Evolutionary conservation across 306 rosid species (phyloP).

Genomic region (Hippophae gyantsensis): DNA sequence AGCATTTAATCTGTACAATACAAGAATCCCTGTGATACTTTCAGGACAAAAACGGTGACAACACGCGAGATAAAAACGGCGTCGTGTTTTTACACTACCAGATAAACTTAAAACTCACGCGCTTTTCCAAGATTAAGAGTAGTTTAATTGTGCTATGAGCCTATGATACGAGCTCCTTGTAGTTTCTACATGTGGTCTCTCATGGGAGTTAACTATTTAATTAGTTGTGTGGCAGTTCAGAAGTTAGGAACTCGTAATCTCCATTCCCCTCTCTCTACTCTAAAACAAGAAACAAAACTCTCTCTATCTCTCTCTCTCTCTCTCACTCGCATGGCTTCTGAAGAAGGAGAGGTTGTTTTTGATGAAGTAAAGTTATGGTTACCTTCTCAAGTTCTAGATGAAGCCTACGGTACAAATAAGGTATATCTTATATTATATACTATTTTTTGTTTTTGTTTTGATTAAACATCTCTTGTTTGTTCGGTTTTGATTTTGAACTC

Average conservation of each 20-base stretch:
- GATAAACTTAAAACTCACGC: no score
- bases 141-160: no score
- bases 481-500: no score
- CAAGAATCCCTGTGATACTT: not conserved
- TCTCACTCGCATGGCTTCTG: slow-evolving; percentile 12
- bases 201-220: slow-evolving; percentile 16
- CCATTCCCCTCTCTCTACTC: slow-evolving; percentile 9
- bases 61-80: not conserved
- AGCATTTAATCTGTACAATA: not conserved
- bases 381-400: slow-evolving; percentile 45
- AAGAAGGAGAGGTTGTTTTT: slow-evolving; percentile 27
- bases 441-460: no score
- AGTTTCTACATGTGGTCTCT: no score
- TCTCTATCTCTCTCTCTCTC: not conserved
- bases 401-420: slow-evolving; percentile 32
- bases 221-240: slow-evolving; percentile 51
- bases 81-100: no score
- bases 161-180: no score
- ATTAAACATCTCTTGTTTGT: no score
- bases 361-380: slow-evolving; percentile 59
- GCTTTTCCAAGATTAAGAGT: no score
- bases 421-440: slow-evolving; percentile 7
- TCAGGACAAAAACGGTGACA: not conserved
- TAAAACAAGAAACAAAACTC: not conserved
- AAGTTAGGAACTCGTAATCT: slow-evolving; percentile 44